phyloP scores from a whole-genome alignment of 345 rosid genomes.

The Populus pruinosa region DNA sequence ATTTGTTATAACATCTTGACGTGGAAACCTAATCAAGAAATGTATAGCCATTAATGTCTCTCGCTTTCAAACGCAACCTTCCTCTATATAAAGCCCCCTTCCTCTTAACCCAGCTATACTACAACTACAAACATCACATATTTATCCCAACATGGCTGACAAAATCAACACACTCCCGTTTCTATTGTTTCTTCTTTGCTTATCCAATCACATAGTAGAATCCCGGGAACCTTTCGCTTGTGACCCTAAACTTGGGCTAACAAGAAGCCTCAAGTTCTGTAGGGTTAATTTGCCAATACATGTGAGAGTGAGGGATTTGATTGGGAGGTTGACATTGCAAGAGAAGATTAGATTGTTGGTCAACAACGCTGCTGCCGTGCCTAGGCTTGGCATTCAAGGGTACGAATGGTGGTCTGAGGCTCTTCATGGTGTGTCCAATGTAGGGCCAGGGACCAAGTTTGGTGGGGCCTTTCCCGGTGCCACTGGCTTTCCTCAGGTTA shows the following conservation, averaged over 20 bases:
- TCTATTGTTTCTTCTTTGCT: not conserved
- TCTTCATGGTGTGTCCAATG: constrained; percentile 34
- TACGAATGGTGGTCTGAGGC: constrained; percentile 44
- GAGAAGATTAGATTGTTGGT: constrained; percentile 29
- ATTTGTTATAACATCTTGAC: constrained; percentile 1
- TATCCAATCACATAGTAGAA: not conserved
- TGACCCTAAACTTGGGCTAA: constrained; percentile 17
- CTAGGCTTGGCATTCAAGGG: constrained; percentile 31
- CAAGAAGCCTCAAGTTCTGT: constrained; percentile 23
- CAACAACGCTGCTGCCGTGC: constrained; percentile 29
- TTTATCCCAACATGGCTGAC: constrained; percentile 3
- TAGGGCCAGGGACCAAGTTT: constrained; percentile 28
- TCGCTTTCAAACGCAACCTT: constrained; percentile 10
- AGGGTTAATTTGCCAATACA: constrained; percentile 16
- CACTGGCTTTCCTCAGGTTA: constrained; percentile 36
- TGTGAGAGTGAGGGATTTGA: constrained; percentile 24
- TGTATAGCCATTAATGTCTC: not conserved
- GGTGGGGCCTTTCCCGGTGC: constrained; percentile 30
- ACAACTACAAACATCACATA: not conserved
- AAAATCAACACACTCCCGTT: not conserved
- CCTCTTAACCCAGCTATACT: not conserved
- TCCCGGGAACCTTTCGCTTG: constrained; percentile 28
- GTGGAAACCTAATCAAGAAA: constrained; percentile 22
- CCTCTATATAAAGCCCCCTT: constrained; percentile 9
- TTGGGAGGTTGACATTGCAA: constrained; percentile 28